Base-by-base conservation (phyloP, 371 early-diverging fungal species). In the Lichtheimia corymbifera region DNA sequence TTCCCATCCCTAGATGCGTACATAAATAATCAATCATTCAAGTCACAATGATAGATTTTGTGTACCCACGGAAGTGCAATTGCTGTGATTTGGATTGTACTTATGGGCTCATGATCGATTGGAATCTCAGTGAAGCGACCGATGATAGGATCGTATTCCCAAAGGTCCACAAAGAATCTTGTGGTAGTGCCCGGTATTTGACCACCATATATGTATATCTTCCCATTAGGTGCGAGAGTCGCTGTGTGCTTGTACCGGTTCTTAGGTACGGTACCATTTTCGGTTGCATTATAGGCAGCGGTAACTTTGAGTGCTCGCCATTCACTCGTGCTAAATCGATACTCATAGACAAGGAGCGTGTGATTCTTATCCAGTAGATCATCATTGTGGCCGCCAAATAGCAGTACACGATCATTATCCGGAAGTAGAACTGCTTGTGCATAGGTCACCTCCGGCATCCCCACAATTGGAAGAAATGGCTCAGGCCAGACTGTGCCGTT, bases 341-440 rank as follows among this genome's bases (percentile, higher is more conserved):
- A 35, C 35, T 35, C 35, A 9, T 35, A 9, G 9, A 35, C 35
- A 35, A 35, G 2, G 9, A 35, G 35, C 11, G 35, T 35, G 11
- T 11, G 35, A 35, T 35, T 35, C 6, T 35, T 11, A 35, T 35
- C 11, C 35, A 11, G 6, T 11, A 35, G 2, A 9, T 35, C 35
- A 35, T 11, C 35, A 35, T 6, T 35, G 9, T 35, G 2, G 11
- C 60, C 53, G 0, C 60, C 60, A 41, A 60, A 44, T 2, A 60
- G 0, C 3, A 60, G 22, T 15, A 60, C 7, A 11, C 53, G 51
- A n/a, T 60, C 43, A 27, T 60, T 60, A 12, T 60, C 60, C 6
- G 60, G 53, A n/a, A 60, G 43, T 27, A 60, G 15, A 4, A 60
- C 53, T 6, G 53, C 53, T 53, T 54, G 54, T 20, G 12, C 41